phyloP scores from a whole-genome alignment of 768 basidiomycete genomes.

The Glaciozyma antarctica region DNA sequence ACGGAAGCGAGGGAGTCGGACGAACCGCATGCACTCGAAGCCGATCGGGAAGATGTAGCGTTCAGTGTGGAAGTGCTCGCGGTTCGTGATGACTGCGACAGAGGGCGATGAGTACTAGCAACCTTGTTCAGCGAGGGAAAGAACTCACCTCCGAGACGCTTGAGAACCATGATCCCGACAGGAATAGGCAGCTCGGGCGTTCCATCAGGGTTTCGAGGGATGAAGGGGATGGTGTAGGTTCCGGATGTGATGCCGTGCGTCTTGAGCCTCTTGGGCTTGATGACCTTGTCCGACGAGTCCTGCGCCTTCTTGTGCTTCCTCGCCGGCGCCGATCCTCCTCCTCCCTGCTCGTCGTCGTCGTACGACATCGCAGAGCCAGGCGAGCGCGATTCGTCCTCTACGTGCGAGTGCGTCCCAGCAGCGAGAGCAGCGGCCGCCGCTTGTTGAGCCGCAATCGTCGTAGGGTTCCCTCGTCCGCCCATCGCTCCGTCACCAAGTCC shows the following conservation, averaged over 20 bases:
- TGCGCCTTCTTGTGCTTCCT: conserved; percentile 32
- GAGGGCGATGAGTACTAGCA: conserved; percentile 46
- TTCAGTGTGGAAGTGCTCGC: conserved; percentile 78
- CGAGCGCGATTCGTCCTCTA: no score
- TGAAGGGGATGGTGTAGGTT: conserved; percentile 60
- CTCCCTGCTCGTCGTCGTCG: conserved; percentile 35
- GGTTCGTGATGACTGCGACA: conserved; percentile 14
- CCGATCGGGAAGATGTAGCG: conserved; percentile 82
- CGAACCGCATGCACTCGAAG: conserved; percentile 68
- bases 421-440: no score
- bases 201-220: conserved; percentile 56
- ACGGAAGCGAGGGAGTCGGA: conserved; percentile 10
- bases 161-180: conserved; percentile 79
- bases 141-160: conserved; percentile 52
- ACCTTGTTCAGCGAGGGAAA: conserved; percentile 31
- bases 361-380: neutral
- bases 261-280: conserved; percentile 68
- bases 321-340: conserved; percentile 34
- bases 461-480: no score
- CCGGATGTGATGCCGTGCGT: conserved; percentile 54
- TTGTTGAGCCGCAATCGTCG: no score
- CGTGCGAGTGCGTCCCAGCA: no score
- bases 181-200: conserved; percentile 66
- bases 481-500: neutral
- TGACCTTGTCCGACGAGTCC: conserved; percentile 44